Base-by-base conservation (phyloP, 768 basidiomycete species). In the Leccinum ochraceum region DNA sequence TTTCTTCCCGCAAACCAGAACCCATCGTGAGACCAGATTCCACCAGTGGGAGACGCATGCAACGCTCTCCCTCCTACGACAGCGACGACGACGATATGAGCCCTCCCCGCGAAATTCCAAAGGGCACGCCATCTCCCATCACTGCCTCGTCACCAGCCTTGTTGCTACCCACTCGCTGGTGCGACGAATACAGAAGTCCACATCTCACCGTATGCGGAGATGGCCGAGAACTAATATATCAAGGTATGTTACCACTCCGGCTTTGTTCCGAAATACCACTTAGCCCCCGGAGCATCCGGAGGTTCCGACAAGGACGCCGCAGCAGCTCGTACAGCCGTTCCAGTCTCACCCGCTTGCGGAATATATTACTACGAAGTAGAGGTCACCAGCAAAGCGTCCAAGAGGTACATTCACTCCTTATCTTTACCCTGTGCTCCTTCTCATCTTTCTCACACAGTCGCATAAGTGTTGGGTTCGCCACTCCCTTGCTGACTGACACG, bases 321-420 rank as follows among this genome's bases (percentile, higher is more conserved):
- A 11, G 82, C 94, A 46, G 90, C 91, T 4, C 84, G 94, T 54
- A 87, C 95, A 1, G 83, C 83, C 49, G 77, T 85, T 64, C 84
- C 89, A 1, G 89, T 96, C 53, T 95, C 95, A 2, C 80, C 88
- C 1, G 87, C 89, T 11, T 91, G 91, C 66, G 97, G 95, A 24
- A 86, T 98, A 57, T 96, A 93, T 71, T 99, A 98, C 74, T 99
- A 89, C 71, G 96, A 99, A 77, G 86, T 94, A 6, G 86, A 90
- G 67, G 85, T 98, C 51, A 71, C 89, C 6, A 86, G 89, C 70
- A 91, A 91, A 32, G 85, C 89, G 70, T 79, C 83, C 48, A 91
- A 89, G 73, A 94, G 92, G 94, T 89, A 66, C 71, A 85, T 75
- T 24, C 30, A 13, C 13, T 28, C 26, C 42, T 37, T 26, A 8